Conservation (phyloP, 2,329 filamentous ascomycete species). For the Colletotrichum tropicicola region DNA sequence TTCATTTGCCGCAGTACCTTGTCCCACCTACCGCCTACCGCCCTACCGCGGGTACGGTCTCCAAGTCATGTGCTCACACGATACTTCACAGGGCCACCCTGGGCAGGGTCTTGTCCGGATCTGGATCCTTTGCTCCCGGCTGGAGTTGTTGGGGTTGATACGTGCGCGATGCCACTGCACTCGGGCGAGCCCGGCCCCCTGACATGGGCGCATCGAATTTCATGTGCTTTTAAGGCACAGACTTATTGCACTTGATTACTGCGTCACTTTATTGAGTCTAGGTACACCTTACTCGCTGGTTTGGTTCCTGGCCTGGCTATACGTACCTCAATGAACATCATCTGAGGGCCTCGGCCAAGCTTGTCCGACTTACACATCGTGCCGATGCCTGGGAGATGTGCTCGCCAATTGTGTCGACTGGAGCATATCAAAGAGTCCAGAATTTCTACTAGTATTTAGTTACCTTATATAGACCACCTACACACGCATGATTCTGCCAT, state of each 20-base stretch:
- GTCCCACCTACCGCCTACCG: neutral
- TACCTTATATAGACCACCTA: neutral
- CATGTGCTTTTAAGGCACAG: neutral
- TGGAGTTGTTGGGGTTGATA: neutral
- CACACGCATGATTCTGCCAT: neutral
- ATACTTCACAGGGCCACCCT: neutral
- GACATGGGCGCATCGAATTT: neutral
- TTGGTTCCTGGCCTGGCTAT: neutral
- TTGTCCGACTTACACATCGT: neutral
- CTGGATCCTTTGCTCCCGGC: neutral
- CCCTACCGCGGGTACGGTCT: neutral
- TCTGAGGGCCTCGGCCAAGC: neutral
- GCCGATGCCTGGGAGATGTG: neutral
- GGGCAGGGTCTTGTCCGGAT: neutral
- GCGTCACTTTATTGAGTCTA: neutral
- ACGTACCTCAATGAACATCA: neutral
- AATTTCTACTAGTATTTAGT: neutral
- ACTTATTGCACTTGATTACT: neutral
- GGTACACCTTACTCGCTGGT: neutral
- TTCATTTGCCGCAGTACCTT: neutral
- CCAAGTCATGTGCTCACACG: neutral
- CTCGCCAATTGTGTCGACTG: neutral
- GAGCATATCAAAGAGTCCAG: neutral
- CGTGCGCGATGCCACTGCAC: neutral
- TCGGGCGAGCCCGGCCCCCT: neutral